Base-by-base conservation (phyloP, 176 grass and related monocot genomes). In the Dactylis glomerata region DNA sequence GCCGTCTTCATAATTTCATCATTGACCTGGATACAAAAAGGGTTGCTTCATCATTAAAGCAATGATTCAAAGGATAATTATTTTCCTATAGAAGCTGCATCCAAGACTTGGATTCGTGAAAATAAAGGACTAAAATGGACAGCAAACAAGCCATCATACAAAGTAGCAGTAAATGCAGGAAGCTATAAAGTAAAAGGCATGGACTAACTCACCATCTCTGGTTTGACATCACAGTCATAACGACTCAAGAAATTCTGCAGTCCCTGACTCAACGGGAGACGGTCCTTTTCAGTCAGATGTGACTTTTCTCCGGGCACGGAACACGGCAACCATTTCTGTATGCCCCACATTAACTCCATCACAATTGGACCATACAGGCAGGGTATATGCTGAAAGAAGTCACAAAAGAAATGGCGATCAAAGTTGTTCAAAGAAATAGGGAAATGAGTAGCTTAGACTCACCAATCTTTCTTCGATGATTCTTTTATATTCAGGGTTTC, bases 401-500 rank as follows among this genome's bases (percentile, higher is more conserved):
- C 44, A 46, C 10, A 46, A 7, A 13, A 46, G 44, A 46, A 46
- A 46, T 46, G 44, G 12, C 12, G 44, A 46, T 46, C 44, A 15
- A 46, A 46, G 12, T 13, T 47, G 12, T 46, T 46, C 44, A 46
- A 13, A 46, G 12, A 14, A 46, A 12, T 46, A 46, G 12, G 44
- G 44, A 46, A 46, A 13, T 2, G 0, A 14, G 44, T 2, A 46
- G 44, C 44, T 46, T 46, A 46, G 12, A 46, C 59, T 36, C 34
- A 36, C 11, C 11, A 46, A 6, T 3, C 12, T 46, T 46, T 46
- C 44, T 14, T 46, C 3, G 16, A 81, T 81, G 63, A 81, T 68
- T 24, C 20, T 17, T 68, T 81, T 81, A 66, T 81, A 81, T 32
- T 81, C 45, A 15, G 20, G 30, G 30, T 68, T 81, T 81, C 45